These are phyloP conservation scores for Phytophthora hibernalis DNA, from an alignment of 352 stramenopile species.

Conservation along the genomic window DNA sequence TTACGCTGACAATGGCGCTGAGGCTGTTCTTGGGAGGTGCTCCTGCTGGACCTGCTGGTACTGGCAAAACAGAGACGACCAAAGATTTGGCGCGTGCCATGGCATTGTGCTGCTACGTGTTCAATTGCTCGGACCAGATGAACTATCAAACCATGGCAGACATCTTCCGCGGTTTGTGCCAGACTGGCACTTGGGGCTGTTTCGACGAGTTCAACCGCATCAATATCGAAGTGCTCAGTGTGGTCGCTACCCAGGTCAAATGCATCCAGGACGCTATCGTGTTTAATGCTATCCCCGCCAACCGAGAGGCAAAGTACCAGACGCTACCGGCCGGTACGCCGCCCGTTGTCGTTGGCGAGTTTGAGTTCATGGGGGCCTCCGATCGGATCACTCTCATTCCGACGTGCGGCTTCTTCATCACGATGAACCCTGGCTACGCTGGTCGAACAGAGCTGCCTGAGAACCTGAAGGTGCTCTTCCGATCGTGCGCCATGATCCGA, in stretches of 20 bases:
- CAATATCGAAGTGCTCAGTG: conserved; percentile 89
- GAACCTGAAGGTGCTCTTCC: conserved; percentile 93
- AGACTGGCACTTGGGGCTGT: conserved; percentile 89
- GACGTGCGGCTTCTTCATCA: conserved; percentile 95
- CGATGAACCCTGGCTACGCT: conserved; percentile 95
- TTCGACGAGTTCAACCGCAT: conserved; percentile 92
- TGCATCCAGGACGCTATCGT: conserved; percentile 89
- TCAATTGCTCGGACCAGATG: conserved; percentile 92
- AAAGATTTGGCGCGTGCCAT: conserved; percentile 88
- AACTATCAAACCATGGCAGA: conserved; percentile 92
- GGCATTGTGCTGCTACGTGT: conserved; percentile 89
- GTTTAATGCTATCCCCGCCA: conserved; percentile 91
- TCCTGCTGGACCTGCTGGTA: conserved; percentile 92
- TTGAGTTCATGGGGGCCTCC: conserved; percentile 89
- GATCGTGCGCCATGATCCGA: conserved; percentile 94
- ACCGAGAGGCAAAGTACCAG: conserved; percentile 96
- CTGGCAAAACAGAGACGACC: conserved; percentile 91
- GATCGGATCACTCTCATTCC: conserved; percentile 89
- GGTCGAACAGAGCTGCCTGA: conserved; percentile 88
- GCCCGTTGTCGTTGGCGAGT: conserved; percentile 87
- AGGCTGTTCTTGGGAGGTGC: conserved; percentile 96
- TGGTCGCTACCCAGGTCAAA: conserved; percentile 88
- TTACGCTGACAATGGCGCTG: conserved; percentile 96
- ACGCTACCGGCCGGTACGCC: conserved; percentile 93
- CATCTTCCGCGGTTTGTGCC: conserved; percentile 86